Conservation (phyloP, 345 rosid species). For the Syzygium grande region DNA sequence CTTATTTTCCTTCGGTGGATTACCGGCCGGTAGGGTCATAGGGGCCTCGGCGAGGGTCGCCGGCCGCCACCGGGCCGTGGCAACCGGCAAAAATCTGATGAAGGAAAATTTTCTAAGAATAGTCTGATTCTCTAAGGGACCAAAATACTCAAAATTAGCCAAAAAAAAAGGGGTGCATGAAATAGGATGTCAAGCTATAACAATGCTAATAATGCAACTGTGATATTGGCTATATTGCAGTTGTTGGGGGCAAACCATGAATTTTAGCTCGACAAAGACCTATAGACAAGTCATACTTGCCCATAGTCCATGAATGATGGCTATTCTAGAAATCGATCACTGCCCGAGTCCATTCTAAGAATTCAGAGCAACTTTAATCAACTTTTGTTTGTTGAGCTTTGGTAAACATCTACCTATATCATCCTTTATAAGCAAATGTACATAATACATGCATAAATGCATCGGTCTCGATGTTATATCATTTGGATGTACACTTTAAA, state of each 20-base stretch:
- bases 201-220: not conserved
- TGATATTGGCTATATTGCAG: not conserved
- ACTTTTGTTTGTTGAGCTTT: not conserved
- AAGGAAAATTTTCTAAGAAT: no score
- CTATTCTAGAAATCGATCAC: not conserved
- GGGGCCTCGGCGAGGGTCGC: no score
- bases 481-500: no score
- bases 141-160: not conserved
- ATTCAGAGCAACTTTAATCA: not conserved
- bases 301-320: not conserved
- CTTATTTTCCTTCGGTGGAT: no score
- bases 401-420: not conserved
- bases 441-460: not conserved
- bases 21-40: no score
- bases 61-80: no score
- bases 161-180: not conserved
- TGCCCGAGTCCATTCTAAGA: not conserved
- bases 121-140: no score
- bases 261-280: no score
- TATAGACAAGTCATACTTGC: no score
- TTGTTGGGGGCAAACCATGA: not conserved
- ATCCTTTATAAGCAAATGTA: not conserved
- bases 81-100: no score
- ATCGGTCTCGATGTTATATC: no score
- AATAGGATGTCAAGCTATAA: no score